Evolutionary conservation across 2,329 filamentous ascomycete species (phyloP).

Genomic region (Xylogone sp.): DNA sequence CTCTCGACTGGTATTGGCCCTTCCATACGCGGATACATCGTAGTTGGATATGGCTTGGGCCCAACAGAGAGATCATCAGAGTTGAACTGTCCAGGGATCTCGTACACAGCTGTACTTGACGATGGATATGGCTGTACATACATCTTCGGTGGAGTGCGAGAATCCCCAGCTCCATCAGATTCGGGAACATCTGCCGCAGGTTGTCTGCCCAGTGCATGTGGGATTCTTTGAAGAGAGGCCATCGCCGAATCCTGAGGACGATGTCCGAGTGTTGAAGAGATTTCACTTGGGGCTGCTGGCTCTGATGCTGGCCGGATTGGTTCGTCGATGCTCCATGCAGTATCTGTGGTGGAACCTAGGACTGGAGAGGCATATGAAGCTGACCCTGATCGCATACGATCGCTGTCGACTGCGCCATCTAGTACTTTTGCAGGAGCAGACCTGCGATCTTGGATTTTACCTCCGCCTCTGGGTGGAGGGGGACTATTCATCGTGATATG

Average conservation of each 20-base stretch:
- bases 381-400: conserved; percentile 18
- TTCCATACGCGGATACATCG: conserved; percentile 17
- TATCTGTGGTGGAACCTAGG: conserved; percentile 15
- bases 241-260: conserved; percentile 13
- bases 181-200: not conserved
- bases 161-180: not conserved
- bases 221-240: conserved; percentile 15
- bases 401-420: conserved; percentile 12
- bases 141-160: conserved; percentile 5
- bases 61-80: conserved; percentile 9
- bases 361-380: conserved; percentile 29
- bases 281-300: conserved; percentile 8
- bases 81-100: conserved; percentile 6
- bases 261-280: conserved; percentile 3
- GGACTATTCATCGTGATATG: conserved; percentile 37
- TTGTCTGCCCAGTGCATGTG: conserved; percentile 1
- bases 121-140: conserved; percentile 1
- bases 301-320: conserved; percentile 5
- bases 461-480: conserved; percentile 24
- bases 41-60: conserved; percentile 9
- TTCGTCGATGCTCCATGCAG: conserved; percentile 9
- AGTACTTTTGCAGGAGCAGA: conserved; percentile 8
- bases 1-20: conserved; percentile 19
- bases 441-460: conserved; percentile 22
- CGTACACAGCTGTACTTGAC: conserved; percentile 2